phyloP scores from a whole-genome alignment of 2,329 filamentous ascomycete genomes.

The Didymella keratinophila region DNA sequence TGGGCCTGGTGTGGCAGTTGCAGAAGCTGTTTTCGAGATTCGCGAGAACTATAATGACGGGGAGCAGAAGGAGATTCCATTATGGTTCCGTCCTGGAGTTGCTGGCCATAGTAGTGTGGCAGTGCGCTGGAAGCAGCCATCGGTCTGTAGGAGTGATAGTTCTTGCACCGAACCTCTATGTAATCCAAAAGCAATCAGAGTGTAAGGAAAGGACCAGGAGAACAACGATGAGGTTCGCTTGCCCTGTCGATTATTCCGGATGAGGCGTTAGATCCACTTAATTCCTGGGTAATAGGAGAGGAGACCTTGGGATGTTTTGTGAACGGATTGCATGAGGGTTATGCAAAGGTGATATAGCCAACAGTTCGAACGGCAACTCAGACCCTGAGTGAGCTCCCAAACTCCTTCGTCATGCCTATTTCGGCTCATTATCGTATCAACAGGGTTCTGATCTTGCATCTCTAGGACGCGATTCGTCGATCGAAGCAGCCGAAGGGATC shows the following conservation, averaged over 20 bases:
- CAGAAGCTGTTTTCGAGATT: slow-evolving; percentile 41
- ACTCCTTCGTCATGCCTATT: slow-evolving; percentile 25
- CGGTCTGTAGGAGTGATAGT: slow-evolving; percentile 2
- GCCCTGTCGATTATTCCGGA: background rate
- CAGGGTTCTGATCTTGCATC: slow-evolving; percentile 6
- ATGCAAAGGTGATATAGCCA: slow-evolving; percentile 30
- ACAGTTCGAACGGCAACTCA: slow-evolving; percentile 17
- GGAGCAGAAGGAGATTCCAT: slow-evolving; percentile 35
- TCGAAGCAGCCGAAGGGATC: slow-evolving; percentile 32
- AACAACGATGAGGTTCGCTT: background rate
- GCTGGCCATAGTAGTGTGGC: slow-evolving; percentile 42
- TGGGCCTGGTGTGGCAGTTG: slow-evolving; percentile 39
- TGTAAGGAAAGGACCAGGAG: background rate
- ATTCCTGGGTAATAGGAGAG: slow-evolving; percentile 1
- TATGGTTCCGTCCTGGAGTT: slow-evolving; percentile 39
- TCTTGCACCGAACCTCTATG: slow-evolving; percentile 13
- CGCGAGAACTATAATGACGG: slow-evolving; percentile 28
- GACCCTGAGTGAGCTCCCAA: slow-evolving; percentile 22
- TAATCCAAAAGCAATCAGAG: background rate
- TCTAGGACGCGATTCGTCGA: slow-evolving; percentile 36
- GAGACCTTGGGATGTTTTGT: slow-evolving; percentile 13
- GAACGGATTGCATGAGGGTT: slow-evolving; percentile 15
- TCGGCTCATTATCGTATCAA: slow-evolving; percentile 22
- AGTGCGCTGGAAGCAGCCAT: slow-evolving; percentile 35
- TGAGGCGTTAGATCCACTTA: background rate